Evolutionary conservation across 2,329 filamentous ascomycete species (phyloP), one percentile per base, ranked within the genome.

Genomic region (Fusarium coffeatum): DNA sequence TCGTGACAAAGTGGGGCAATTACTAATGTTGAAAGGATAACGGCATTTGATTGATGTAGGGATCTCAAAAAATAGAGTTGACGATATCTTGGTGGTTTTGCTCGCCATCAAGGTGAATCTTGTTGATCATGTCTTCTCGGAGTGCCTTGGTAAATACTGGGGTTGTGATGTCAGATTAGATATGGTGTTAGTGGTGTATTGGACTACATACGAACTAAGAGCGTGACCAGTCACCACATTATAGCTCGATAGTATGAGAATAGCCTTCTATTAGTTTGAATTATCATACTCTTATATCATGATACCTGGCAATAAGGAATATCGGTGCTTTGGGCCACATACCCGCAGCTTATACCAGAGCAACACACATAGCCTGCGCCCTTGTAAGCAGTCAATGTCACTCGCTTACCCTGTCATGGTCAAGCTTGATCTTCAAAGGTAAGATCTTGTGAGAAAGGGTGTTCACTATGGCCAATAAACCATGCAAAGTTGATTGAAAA

Each of bases 1-100:
- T 71, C 49, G 23, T 30, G 45, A 47, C 50, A 51, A 54, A 60
- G 68, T 60, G 68, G 68, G 68, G 68, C 56, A 51, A 68, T 68
- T 68, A 68, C 64, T 61, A 65, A 67, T 69, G 49, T 20, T 40
- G 23, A 56, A 51, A 47, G 61, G 28, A 41, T 40, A 55, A 67
- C 64, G 45, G 48, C 61, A 67, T 62, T 32, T 30, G 28, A 22
- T 57, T 27, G 34, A 40, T 41, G 32, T 34, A 48, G 25, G 41
- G 25, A 49, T 41, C 55, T 48, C 34, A 12, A 22, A 37, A 37
- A n/a, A 15, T 18, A 22, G 22, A 51, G 11, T 55, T 63, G 45
- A 50, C 30, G 28, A 47, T 20, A 34, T 47, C 18, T 32, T 23
- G n/a, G 23, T 16, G n/a, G 28, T 49, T 25, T 68, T 42, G 13